Conservation (phyloP, 495 filamentous ascomycete species). For the Lindgomyces ingoldianus region DNA sequence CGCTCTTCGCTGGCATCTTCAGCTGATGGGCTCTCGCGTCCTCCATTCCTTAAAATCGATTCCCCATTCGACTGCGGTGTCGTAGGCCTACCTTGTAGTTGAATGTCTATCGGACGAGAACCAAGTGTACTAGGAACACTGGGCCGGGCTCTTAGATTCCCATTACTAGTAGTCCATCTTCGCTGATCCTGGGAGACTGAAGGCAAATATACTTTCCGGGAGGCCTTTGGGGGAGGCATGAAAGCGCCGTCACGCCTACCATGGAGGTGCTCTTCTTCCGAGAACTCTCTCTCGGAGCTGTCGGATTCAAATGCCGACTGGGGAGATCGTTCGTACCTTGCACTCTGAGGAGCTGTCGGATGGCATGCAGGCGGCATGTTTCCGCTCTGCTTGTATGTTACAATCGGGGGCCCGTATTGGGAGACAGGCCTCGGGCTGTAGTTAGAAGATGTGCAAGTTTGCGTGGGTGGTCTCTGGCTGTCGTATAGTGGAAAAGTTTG, state of each 20-base stretch:
- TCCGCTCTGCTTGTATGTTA: slow-evolving; percentile 6
- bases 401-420: slow-evolving; percentile 17
- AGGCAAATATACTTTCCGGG: no score
- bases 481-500: slow-evolving; percentile 10
- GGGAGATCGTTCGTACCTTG: not conserved
- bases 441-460: slow-evolving; percentile 13
- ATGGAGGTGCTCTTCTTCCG: slow-evolving; percentile 26
- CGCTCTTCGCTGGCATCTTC: no score
- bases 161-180: no score
- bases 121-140: no score
- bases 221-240: slow-evolving; percentile 24
- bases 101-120: no score
- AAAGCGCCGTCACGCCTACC: slow-evolving; percentile 13
- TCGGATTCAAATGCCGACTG: slow-evolving; percentile 16
- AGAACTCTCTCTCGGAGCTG: slow-evolving; percentile 26
- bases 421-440: slow-evolving; percentile 24
- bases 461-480: slow-evolving; percentile 7
- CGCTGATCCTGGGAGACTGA: no score
- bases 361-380: slow-evolving; percentile 13
- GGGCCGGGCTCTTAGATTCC: no score
- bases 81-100: no score
- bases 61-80: no score
- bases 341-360: slow-evolving; percentile 3
- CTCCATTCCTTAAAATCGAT: no score
- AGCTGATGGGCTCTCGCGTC: no score